Percentiles rank a stretch among this genome's conserved stretches.
These are phyloP conservation scores for Oenanthe sinensis DNA, from an alignment of 129 eudicot species.

Conservation along the genomic window DNA sequence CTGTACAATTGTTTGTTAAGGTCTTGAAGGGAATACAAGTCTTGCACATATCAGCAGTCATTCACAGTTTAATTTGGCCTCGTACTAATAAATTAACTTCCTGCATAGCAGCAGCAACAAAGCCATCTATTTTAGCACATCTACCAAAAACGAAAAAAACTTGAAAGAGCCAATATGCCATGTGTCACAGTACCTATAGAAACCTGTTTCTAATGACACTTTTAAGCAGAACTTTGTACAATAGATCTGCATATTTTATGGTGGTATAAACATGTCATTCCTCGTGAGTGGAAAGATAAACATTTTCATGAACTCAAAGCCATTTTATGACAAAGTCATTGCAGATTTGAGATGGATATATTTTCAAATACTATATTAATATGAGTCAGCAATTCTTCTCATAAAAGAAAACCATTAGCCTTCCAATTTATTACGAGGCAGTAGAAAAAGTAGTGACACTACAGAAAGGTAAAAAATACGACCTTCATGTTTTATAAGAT, in stretches of 20 bases:
- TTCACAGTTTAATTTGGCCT: too few relatives aligned
- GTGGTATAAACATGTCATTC: not conserved
- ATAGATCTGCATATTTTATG: not conserved
- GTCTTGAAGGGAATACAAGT: too few relatives aligned
- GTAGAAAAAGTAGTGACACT: not conserved
- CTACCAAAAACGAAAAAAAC: too few relatives aligned
- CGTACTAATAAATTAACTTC: too few relatives aligned
- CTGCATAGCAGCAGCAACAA: too few relatives aligned
- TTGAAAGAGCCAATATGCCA: not conserved
- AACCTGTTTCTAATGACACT: not conserved
- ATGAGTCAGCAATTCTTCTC: not conserved
- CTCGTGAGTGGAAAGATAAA: not conserved
- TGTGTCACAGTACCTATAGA: not conserved
- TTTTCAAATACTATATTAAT: not conserved
- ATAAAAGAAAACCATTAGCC: not conserved
- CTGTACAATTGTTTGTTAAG: too few relatives aligned
- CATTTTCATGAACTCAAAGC: not conserved
- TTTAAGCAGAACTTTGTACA: not conserved
- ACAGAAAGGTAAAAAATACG: not conserved
- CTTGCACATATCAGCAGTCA: too few relatives aligned
- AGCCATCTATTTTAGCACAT: not conserved
- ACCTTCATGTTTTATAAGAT: not conserved
- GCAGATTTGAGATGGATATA: not conserved
- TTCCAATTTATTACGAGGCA: not conserved
- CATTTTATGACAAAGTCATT: not conserved